phyloP scores from a whole-genome alignment of 306 rosid species.

The Citrullus mucosospermus region DNA sequence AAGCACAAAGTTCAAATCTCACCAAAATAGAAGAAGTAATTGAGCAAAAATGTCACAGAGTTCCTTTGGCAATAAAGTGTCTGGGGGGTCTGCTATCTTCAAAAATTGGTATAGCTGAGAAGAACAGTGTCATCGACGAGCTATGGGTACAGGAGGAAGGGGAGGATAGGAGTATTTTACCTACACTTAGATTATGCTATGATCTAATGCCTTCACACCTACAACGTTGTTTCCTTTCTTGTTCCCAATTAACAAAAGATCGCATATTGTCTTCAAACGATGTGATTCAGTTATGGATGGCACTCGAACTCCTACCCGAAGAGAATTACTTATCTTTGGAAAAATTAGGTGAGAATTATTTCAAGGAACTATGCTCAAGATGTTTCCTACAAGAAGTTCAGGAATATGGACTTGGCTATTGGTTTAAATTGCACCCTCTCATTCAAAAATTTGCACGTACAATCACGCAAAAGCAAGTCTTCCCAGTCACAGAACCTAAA shows the following conservation, averaged over 20 bases:
- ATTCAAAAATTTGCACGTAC: neutral
- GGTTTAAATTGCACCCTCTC: neutral
- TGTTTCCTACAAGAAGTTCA: neutral
- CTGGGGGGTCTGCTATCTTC: neutral
- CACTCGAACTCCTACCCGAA: neutral
- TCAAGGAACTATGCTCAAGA: neutral
- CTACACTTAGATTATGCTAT: neutral
- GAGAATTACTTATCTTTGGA: neutral
- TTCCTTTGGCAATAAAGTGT: neutral
- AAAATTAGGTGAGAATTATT: neutral
- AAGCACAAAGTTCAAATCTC: neutral
- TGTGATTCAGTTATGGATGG: conserved; percentile 2
- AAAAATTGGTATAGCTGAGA: neutral
- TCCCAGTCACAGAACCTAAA: neutral
- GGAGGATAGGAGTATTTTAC: neutral
- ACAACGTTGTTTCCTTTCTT: neutral
- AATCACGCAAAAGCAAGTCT: neutral
- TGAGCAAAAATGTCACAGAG: neutral
- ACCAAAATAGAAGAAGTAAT: neutral
- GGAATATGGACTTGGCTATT: neutral
- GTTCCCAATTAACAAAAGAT: neutral
- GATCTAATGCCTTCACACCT: neutral
- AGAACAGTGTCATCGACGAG: neutral
- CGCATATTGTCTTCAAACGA: neutral
- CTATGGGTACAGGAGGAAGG: too few species aligned